Evolutionary conservation across 352 stramenopile genomes (phyloP), one percentile per base, ranked within the genome.

Genomic region (Poterioochromonas sp.): DNA sequence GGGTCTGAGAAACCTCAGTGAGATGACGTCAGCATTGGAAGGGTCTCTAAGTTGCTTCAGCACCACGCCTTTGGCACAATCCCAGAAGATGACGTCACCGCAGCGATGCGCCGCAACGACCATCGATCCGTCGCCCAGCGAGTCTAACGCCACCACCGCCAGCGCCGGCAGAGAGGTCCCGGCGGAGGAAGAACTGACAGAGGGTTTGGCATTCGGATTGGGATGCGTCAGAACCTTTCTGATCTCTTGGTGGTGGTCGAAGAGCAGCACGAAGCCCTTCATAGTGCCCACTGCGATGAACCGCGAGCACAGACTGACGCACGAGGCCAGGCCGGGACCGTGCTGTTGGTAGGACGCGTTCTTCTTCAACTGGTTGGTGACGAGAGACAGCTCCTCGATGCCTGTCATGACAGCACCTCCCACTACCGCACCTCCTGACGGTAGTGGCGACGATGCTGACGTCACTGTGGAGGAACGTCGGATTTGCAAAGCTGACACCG

Each of bases 241-340:
- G 76, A 91, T 87, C 64, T 94, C 93, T 76, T 94, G 88, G 78
- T 93, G 93, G 82, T 94, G 90, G 69, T 94, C 90, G 73, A 94
- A 94, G 80, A 94, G 90, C 71, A 94, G 87, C n/a, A 94, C 88
- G 15, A 93, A 85, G 0, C 90, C 89, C 81, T 93, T 93, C 62
- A 87, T 92, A 47, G 90, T 94, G n/a, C 90, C 90, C 78, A 94
- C 93, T 20, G 90, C 89, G 80, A 94, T 93, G 79, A 94, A 94
- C 82, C 94, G 92, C 79, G 87, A 91, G 84, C 92, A 88, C 65
- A 93, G 91, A n/a, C 86, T 87, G 53, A 94, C 86, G 29, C 92
- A 87, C 0, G 89, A 93, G 22, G 89, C 89, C 2, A 87, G 91
- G 0, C 90, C 90, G 0, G 90, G 89, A 0, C 90, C 90, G 74